phyloP scores from a whole-genome alignment of 768 basidiomycete genomes.

The Lactarius hengduanensis region DNA sequence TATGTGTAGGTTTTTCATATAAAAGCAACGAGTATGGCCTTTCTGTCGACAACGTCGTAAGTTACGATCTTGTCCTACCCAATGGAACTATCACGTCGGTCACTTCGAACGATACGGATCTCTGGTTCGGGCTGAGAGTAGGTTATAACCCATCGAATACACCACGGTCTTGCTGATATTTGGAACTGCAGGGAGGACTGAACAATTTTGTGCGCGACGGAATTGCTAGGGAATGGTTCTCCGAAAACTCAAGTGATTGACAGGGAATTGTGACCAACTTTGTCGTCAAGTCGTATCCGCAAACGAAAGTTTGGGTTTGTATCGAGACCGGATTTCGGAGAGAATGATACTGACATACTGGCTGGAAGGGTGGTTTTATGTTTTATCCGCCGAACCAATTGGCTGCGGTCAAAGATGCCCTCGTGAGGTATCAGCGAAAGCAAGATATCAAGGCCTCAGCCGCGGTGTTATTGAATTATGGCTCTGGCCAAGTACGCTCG shows the following conservation, averaged over 20 bases:
- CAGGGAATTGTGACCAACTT: slow-evolving; percentile 21
- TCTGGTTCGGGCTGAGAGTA: slow-evolving; percentile 20
- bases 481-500: background rate
- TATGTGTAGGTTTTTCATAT: slow-evolving; percentile 34
- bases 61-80: slow-evolving; percentile 33
- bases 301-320: slow-evolving; percentile 32
- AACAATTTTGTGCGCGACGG: background rate
- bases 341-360: background rate
- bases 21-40: slow-evolving; percentile 37
- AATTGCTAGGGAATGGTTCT: background rate
- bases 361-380: background rate
- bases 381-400: background rate
- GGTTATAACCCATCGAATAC: background rate
- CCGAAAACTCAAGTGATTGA: background rate
- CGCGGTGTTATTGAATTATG: slow-evolving; percentile 1
- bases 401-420: background rate
- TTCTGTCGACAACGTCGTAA: slow-evolving; percentile 37
- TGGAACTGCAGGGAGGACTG: background rate
- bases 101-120: slow-evolving; percentile 3
- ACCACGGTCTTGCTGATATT: background rate
- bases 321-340: background rate
- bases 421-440: background rate
- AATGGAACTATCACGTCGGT: slow-evolving; percentile 27
- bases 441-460: background rate
- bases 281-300: slow-evolving; percentile 28